phyloP scores from a whole-genome alignment of 148 eudicot species.

The Vaccinium vitisidaea region DNA sequence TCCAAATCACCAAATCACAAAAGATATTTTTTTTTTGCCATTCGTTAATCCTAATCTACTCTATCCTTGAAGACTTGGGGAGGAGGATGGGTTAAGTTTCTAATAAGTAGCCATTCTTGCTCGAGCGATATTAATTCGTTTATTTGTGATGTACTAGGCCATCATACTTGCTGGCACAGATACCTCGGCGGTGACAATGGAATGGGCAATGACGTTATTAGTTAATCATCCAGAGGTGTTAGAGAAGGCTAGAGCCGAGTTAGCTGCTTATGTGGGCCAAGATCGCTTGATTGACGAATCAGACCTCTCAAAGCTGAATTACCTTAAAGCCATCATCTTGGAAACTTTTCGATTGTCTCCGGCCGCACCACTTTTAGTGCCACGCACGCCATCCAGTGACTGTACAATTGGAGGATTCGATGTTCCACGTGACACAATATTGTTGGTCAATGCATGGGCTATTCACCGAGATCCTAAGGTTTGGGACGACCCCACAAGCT shows the following conservation, averaged over 20 bases:
- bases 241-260: background rate
- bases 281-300: background rate
- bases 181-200: background rate
- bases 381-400: background rate
- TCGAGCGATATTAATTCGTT: background rate
- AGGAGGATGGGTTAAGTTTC: too few relatives aligned
- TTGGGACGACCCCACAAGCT: background rate
- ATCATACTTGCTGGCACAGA: background rate
- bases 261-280: background rate
- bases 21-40: too few relatives aligned
- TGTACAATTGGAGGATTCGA: background rate
- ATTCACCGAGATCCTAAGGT: background rate
- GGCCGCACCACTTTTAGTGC: background rate
- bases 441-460: background rate
- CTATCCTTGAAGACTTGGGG: too few relatives aligned
- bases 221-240: background rate
- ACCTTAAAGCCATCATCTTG: background rate
- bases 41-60: too few relatives aligned
- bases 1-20: background rate
- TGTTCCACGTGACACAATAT: background rate
- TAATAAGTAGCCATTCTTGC: too few relatives aligned
- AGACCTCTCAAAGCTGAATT: background rate
- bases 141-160: background rate
- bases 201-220: background rate
- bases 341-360: slow-evolving; percentile 1